Percentiles rank a stretch among this genome's conserved stretches.
Evolutionary conservation across 129 eudicot genomes (phyloP).

Genomic region (Tanacetum coccineum): DNA sequence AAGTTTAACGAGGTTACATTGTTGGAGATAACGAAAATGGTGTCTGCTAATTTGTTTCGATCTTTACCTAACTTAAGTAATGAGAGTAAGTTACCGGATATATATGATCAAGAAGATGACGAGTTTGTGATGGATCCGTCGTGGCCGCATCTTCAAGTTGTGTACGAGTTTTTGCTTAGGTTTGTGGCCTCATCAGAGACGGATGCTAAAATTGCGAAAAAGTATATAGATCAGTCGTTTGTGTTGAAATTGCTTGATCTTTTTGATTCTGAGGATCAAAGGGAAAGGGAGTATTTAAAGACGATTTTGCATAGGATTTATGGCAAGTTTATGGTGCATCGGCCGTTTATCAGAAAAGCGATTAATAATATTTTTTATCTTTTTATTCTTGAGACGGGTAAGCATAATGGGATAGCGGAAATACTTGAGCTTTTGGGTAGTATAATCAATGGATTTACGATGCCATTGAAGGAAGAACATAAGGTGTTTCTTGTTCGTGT

Average conservation of each 20-base stretch:
- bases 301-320: constrained; percentile 59
- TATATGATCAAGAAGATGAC: constrained; percentile 72
- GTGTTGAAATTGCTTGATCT: constrained; percentile 54
- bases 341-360: constrained; percentile 69
- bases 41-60: constrained; percentile 59
- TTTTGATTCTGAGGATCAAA: constrained; percentile 60
- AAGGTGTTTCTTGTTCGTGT: constrained; percentile 55
- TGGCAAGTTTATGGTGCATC: constrained; percentile 63
- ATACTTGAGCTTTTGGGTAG: constrained; percentile 64
- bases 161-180: constrained; percentile 69
- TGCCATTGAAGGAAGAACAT: constrained; percentile 62
- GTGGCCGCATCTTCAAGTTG: constrained; percentile 82
- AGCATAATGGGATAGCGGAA: constrained; percentile 51
- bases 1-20: constrained; percentile 62
- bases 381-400: constrained; percentile 45
- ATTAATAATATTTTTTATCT: constrained; percentile 48
- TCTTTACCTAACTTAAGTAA: constrained; percentile 44
- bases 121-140: constrained; percentile 62
- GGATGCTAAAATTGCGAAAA: constrained; percentile 55
- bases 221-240: constrained; percentile 52
- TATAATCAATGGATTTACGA: constrained; percentile 57
- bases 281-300: constrained; percentile 78
- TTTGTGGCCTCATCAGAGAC: constrained; percentile 66
- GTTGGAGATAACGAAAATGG: constrained; percentile 66
- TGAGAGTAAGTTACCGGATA: constrained; percentile 43